A percentile compares a stretch with the other conserved stretches of the same genome.
Evolutionary conservation across 2,329 filamentous ascomycete genomes (phyloP).

Genomic region (Nemania abortiva): DNA sequence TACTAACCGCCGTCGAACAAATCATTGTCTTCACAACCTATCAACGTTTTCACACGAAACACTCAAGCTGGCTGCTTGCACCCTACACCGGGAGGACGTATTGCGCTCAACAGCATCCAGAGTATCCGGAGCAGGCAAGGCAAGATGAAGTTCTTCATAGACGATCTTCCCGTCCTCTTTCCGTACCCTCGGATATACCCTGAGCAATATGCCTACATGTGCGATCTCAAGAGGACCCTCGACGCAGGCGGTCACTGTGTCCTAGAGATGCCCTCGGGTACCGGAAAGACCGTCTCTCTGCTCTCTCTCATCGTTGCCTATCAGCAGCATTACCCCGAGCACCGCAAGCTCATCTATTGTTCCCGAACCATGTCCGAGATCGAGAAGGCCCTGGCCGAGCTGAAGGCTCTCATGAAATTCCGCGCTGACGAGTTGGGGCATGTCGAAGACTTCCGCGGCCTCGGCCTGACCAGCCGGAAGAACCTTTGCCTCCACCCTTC

Average conservation of each 20-base stretch:
- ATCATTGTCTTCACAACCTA: background rate
- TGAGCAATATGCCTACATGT: conserved; percentile 85
- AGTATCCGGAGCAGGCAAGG: background rate
- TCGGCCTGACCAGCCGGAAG: conserved; percentile 95
- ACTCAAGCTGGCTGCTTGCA: background rate
- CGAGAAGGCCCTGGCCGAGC: conserved; percentile 92
- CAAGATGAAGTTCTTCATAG: conserved; percentile 82
- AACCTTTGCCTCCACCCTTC: conserved; percentile 96
- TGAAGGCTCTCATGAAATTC: conserved; percentile 96
- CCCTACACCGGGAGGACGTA: background rate
- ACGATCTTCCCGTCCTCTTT: conserved; percentile 62
- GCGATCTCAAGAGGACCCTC: conserved; percentile 86
- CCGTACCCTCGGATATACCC: conserved; percentile 60
- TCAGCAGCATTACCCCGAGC: conserved; percentile 92
- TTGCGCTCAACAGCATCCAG: background rate
- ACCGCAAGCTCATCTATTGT: conserved; percentile 97
- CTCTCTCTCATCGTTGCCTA: conserved; percentile 97
- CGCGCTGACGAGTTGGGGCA: conserved; percentile 88
- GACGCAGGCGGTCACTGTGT: conserved; percentile 96
- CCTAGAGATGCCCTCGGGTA: conserved; percentile 98
- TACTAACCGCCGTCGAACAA: background rate
- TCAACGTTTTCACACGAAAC: background rate
- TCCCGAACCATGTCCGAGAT: conserved; percentile 99
- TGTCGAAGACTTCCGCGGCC: conserved; percentile 90
- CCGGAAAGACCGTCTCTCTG: conserved; percentile 95